phyloP scores from a whole-genome alignment of 2,329 filamentous ascomycete genomes.

The Fusarium fujikuroi region DNA sequence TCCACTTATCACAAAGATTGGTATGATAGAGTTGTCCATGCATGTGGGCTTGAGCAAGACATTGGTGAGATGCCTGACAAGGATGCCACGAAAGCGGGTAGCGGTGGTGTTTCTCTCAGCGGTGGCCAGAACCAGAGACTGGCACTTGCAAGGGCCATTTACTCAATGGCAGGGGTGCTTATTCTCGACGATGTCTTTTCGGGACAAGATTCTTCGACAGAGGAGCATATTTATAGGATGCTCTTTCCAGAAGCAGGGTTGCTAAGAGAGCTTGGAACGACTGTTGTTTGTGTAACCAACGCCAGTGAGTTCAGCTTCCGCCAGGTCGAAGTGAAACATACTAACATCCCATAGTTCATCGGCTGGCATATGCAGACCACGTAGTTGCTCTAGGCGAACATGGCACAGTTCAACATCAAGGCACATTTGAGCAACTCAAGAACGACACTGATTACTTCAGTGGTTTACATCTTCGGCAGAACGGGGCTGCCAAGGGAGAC shows the following conservation, averaged over 20 bases:
- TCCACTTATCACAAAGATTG: conserved; percentile 6
- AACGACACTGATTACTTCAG: conserved; percentile 10
- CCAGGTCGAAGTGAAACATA: not conserved
- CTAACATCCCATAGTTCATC: not conserved
- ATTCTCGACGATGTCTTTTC: conserved; percentile 50
- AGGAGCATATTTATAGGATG: conserved; percentile 13
- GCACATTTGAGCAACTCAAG: conserved; percentile 19
- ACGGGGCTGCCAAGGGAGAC: not conserved
- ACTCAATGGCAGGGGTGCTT: conserved; percentile 38
- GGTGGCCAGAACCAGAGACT: conserved; percentile 50
- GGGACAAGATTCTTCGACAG: conserved; percentile 34
- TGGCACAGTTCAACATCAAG: conserved; percentile 14
- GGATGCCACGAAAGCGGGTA: conserved; percentile 43
- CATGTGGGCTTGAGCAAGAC: conserved; percentile 9
- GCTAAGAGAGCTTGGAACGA: not conserved
- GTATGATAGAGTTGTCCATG: conserved; percentile 8
- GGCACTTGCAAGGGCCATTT: conserved; percentile 41
- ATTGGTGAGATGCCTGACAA: not conserved
- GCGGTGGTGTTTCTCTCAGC: conserved; percentile 48
- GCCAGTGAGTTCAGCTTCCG: not conserved
- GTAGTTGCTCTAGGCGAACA: conserved; percentile 11
- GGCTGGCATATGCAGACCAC: conserved; percentile 4
- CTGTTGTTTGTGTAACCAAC: conserved; percentile 15
- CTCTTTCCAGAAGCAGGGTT: conserved; percentile 6
- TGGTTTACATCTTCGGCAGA: conserved; percentile 8